Base-by-base conservation (phyloP, 495 filamentous ascomycete genomes). In the Neurospora sp. region DNA sequence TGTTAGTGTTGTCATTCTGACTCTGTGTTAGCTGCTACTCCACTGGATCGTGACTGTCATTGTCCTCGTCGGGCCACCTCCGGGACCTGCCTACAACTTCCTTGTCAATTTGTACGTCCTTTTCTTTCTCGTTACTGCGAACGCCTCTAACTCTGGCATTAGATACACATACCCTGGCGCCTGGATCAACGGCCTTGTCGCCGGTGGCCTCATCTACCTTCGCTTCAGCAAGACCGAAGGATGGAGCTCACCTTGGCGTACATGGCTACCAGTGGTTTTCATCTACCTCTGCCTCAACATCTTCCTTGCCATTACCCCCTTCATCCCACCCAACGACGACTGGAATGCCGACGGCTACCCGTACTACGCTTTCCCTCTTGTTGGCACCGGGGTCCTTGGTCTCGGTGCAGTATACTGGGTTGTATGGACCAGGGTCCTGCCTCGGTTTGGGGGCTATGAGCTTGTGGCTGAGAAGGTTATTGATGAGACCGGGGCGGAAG, bases 11-110 rank as follows among this genome's bases (percentile, higher is more conserved):
- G 39, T 16, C 16, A 4, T 27, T 40, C 37, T 72, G 39, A 72
- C 39, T 54, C 27, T n/a, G 16, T n/a, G 12, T 31, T 42, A 79
- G 78, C 77, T 86, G 8, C 82, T 87, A 72, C 83, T 87, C 8
- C 86, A 88, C 72, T 88, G 84, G 85, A 72, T 85, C n/a, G 78
- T 87, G 35, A 84, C 83, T 1, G 78, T 87, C 69, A 79, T 87
- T 35, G 81, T 87, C 16, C 80, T 88, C 39, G 69, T 88, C 44
- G 83, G 84, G 0, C 86, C 85, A 3, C 86, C 86, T 0, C 83
- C 85, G 0, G 83, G 83, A 0, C 77, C 78, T 1, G 82, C 83
- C 0, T 85, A 83, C 76, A 84, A 85, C 74, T 85, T 85, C 71
- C 76, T 88, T 71, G 81, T 85, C 59, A 85, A 89, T 72, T 78